These are phyloP conservation scores for Candida cerambycidarum DNA, from an alignment of 805 yeast genomes.

Conservation along the genomic window DNA sequence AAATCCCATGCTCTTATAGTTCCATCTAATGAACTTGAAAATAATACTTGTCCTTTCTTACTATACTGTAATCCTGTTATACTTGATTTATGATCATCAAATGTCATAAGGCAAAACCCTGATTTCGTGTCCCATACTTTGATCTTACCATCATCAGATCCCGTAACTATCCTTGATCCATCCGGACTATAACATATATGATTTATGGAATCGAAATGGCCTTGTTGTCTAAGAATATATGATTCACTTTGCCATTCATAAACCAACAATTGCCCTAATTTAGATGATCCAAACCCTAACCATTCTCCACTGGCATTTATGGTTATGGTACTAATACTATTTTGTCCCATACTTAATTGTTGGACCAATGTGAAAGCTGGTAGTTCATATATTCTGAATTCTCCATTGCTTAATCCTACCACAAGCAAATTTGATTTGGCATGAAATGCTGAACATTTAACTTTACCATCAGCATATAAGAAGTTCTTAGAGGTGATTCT, in stretches of 20 bases:
- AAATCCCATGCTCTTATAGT: constrained; percentile 98
- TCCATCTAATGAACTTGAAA: constrained; percentile 91
- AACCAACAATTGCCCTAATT: constrained; percentile 88
- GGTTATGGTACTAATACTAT: constrained; percentile 77
- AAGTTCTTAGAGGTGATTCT: constrained; percentile 75
- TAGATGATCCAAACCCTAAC: constrained; percentile 92
- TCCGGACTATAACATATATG: constrained; percentile 88
- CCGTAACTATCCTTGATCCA: constrained; percentile 89
- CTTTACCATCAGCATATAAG: constrained; percentile 68
- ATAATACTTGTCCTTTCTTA: constrained; percentile 84
- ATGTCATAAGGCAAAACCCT: constrained; percentile 91
- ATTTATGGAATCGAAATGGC: constrained; percentile 91
- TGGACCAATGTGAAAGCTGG: constrained; percentile 80
- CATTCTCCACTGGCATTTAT: constrained; percentile 90
- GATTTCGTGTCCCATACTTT: constrained; percentile 94
- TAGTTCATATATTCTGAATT: constrained; percentile 85
- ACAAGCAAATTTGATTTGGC: constrained; percentile 67
- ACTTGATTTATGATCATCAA: constrained; percentile 85
- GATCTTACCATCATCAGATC: constrained; percentile 94
- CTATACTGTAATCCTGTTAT: constrained; percentile 89
- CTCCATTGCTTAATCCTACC: constrained; percentile 88
- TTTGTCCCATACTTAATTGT: constrained; percentile 88
- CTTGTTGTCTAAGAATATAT: constrained; percentile 92
- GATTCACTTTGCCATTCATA: constrained; percentile 99
- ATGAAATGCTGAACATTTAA: constrained; percentile 84